Percentiles rank a stretch among this genome's conserved stretches.
phyloP scores from a whole-genome alignment of 306 rosid genomes.

The Corylus heterophylla region DNA sequence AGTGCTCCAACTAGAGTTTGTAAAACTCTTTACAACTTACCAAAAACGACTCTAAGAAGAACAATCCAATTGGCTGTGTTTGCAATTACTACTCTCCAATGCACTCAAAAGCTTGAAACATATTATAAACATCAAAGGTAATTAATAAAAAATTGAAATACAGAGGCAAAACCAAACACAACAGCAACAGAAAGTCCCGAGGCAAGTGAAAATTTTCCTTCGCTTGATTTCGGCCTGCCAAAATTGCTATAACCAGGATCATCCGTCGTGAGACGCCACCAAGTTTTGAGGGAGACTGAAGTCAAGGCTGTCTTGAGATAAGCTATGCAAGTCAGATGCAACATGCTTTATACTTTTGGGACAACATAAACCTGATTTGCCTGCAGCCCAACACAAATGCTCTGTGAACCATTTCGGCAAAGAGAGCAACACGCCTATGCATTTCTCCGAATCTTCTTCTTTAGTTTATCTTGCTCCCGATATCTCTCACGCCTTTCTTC shows the following conservation, averaged over 20 bases:
- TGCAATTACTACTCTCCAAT: not conserved
- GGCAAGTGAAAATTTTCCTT: too few relatives aligned
- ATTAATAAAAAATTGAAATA: not conserved
- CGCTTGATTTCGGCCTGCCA: not conserved
- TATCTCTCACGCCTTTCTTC: constrained; percentile 83
- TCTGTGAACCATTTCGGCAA: not conserved
- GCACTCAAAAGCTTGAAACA: not conserved
- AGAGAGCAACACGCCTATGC: constrained; percentile 25
- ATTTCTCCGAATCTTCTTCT: constrained; percentile 60
- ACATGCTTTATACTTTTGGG: not conserved
- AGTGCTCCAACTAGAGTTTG: not conserved
- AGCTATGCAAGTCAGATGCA: not conserved
- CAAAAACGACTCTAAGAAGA: not conserved
- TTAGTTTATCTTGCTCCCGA: constrained; percentile 61
- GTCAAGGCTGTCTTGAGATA: not conserved
- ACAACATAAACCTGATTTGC: not conserved
- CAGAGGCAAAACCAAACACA: not conserved
- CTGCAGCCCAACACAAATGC: not conserved
- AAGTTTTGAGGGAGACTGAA: not conserved
- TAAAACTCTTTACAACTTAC: not conserved
- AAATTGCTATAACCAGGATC: not conserved
- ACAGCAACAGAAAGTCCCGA: not conserved
- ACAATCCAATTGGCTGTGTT: not conserved
- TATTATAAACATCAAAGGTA: not conserved
- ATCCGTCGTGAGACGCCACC: not conserved